Percentiles rank a stretch among this genome's conserved stretches.
Evolutionary conservation across 139 green algal species (phyloP).

Genomic region (Coccomyxa sp.): DNA sequence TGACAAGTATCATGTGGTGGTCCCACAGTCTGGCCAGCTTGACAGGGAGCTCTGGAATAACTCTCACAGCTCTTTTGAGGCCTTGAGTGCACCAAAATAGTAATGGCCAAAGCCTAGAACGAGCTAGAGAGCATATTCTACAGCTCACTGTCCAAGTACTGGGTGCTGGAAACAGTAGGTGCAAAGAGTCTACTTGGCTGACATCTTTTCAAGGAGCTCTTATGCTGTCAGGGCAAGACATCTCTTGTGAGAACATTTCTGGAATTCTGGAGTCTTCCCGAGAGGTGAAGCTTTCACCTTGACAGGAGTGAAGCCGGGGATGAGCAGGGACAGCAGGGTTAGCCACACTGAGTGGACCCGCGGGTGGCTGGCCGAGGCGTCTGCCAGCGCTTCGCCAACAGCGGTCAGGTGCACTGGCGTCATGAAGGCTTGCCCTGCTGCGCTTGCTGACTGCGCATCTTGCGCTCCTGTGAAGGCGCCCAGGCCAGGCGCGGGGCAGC

Average conservation of each 20-base stretch:
- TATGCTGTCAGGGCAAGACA: too few relatives aligned
- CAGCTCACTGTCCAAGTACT: too few relatives aligned
- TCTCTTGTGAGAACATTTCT: not conserved
- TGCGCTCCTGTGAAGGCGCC: constrained; percentile 16
- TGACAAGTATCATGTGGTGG: too few relatives aligned
- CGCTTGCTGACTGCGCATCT: not conserved
- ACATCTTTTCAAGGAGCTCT: too few relatives aligned
- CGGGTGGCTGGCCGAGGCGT: constrained; percentile 40
- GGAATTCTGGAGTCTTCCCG: not conserved
- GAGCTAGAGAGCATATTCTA: too few relatives aligned
- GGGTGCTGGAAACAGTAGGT: too few relatives aligned
- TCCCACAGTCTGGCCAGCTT: not conserved
- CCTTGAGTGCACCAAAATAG: too few relatives aligned
- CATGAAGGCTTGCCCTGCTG: constrained; percentile 44
- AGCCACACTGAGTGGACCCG: constrained; percentile 66
- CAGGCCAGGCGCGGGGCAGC: constrained; percentile 21
- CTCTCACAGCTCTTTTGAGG: too few relatives aligned
- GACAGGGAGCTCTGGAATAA: not conserved
- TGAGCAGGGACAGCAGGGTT: constrained; percentile 60
- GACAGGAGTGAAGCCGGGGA: constrained; percentile 48
- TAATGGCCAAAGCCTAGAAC: too few relatives aligned
- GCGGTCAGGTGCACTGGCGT: constrained; percentile 25
- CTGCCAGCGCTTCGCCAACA: not conserved
- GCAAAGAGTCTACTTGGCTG: too few relatives aligned
- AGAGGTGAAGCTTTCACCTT: not conserved